Evolutionary conservation across 1,139 yeast species (phyloP), one percentile per base, ranked within the genome.

Genomic region (Geotrichum carabidarum): DNA sequence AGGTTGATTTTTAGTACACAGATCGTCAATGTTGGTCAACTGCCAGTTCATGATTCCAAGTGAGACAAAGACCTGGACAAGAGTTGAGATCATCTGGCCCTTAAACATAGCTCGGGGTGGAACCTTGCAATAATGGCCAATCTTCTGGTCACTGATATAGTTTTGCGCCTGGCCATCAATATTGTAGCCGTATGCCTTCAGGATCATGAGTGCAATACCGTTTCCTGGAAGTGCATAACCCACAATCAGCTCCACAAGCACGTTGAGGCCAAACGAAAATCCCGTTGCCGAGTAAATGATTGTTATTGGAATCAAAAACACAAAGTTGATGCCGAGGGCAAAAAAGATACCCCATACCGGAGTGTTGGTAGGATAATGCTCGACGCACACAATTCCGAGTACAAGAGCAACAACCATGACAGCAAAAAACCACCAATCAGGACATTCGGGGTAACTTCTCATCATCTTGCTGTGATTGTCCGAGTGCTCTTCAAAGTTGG

Each of bases 191-290:
- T 74, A 74, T 0, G 82, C 78, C 66, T 80, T 81, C 50, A 80
- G 69, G 46, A 77, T 74, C 77, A 77, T 81, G 59, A 81, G 69
- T 2, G 86, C 85, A 52, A 73, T 68, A 37, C 83, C 84, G 58
- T 82, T 80, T 56, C 84, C 84, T 41, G 83, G 84, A 49, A 81
- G 62, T 7, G 83, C 81, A 61, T 81, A 80, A 34, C 88, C 86
- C 17, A 83, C 79, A 34, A 78, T 74, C 6, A 84, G 74, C 60
- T 74, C 79, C 42, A 81, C 62, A 8, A 82, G 69, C 5, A 82
- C 82, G 58, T 81, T 81, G 60, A 82, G 72, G 18, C 81, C 80
- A 56, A 81, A 71, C 32, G 72, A 65, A 58, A 72, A 69, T 44
- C 83, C 83, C 2, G 86, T 80, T 30, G 74, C 75, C 31, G 81